Conservation (phyloP, 305 asterid genomes). For the Fraxinus sp. region DNA sequence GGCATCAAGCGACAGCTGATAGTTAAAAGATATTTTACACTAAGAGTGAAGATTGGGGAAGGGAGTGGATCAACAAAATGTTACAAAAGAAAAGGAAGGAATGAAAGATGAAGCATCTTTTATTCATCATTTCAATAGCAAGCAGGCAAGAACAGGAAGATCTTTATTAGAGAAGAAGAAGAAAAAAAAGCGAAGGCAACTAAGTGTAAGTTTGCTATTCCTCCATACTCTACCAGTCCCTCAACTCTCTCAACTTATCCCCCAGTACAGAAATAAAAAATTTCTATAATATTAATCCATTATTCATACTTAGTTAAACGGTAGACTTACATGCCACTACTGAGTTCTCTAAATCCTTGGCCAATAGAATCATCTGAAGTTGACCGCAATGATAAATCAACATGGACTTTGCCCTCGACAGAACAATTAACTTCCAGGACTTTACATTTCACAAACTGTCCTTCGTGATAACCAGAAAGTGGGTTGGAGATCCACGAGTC, state of each 20-base stretch:
- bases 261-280: not conserved
- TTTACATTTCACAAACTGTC: slow-evolving; percentile 82
- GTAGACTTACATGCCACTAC: slow-evolving; percentile 47
- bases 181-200: not conserved
- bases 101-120: not conserved
- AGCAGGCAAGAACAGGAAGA: not conserved
- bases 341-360: slow-evolving; percentile 27
- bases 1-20: not conserved
- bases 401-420: slow-evolving; percentile 49
- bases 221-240: not conserved
- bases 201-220: not conserved
- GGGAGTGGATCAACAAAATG: not conserved
- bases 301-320: slow-evolving; percentile 18
- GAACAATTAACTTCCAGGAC: slow-evolving; percentile 59
- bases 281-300: not conserved
- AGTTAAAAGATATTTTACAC: not conserved
- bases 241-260: not conserved
- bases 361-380: slow-evolving; percentile 33
- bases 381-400: slow-evolving; percentile 75
- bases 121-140: not conserved
- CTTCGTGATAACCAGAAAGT: slow-evolving; percentile 68
- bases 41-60: not conserved
- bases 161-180: not conserved
- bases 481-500: slow-evolving; percentile 70
- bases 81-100: not conserved